phyloP scores from a whole-genome alignment of 495 filamentous ascomycete species.

The Geoglossum glabrum region DNA sequence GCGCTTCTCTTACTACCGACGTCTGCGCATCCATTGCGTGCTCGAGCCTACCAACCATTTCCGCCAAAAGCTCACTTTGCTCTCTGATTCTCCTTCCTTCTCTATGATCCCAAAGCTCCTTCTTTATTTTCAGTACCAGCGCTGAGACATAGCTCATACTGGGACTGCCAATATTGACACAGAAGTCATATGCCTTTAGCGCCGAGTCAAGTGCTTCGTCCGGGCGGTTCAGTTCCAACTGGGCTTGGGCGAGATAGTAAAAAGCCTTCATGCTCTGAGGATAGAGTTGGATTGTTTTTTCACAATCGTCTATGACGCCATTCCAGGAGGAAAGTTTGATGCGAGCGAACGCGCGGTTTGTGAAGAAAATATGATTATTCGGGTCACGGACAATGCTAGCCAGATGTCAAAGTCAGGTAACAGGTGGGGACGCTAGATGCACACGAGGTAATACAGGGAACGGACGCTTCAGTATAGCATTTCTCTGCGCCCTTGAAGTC shows the following conservation, averaged over 20 bases:
- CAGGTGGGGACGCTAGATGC: no score
- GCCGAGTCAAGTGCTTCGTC: slow-evolving; percentile 57
- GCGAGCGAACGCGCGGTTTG: slow-evolving; percentile 78
- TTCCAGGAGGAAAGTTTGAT: slow-evolving; percentile 50
- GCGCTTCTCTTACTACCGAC: slow-evolving; percentile 21
- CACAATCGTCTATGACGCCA: slow-evolving; percentile 63
- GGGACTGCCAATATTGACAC: slow-evolving; percentile 34
- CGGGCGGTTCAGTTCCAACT: slow-evolving; percentile 51
- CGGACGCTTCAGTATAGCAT: slow-evolving; percentile 71
- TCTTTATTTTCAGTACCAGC: slow-evolving; percentile 59
- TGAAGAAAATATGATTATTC: slow-evolving; percentile 44
- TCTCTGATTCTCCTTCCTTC: slow-evolving; percentile 21
- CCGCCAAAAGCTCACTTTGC: slow-evolving; percentile 31
- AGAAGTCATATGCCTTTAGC: slow-evolving; percentile 50
- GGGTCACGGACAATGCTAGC: slow-evolving; percentile 36
- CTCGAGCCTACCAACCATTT: slow-evolving; percentile 29
- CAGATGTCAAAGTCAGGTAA: neutral
- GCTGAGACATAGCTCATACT: slow-evolving; percentile 43
- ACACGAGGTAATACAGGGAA: neutral
- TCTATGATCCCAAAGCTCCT: slow-evolving; percentile 41
- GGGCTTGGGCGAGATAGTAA: slow-evolving; percentile 68
- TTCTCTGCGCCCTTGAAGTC: slow-evolving; percentile 59
- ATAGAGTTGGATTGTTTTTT: slow-evolving; percentile 46
- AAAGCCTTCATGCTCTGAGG: slow-evolving; percentile 57
- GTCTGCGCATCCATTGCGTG: slow-evolving; percentile 25